These are phyloP conservation scores for Wallemia hederae DNA, from an alignment of 1,284 basidiomycete species.

Conservation along the genomic window DNA sequence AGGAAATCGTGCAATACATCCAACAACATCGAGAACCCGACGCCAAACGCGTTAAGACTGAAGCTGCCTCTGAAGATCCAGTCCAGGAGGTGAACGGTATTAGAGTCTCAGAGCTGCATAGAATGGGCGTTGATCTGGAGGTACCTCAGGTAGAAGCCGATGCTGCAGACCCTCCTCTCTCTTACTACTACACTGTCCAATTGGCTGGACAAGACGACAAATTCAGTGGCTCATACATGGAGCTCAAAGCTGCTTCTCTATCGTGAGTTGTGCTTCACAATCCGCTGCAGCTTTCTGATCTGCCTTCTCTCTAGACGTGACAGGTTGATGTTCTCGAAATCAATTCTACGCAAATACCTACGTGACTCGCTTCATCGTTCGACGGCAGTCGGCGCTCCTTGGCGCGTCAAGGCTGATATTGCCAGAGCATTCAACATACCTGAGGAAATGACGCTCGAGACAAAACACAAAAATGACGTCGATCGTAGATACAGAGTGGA, in stretches of 20 bases:
- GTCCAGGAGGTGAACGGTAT: background rate
- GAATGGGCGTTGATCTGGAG: background rate
- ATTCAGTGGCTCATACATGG: background rate
- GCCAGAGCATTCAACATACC: background rate
- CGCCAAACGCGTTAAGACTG: background rate
- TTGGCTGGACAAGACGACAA: background rate
- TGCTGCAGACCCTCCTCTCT: background rate
- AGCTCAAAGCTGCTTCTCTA: background rate
- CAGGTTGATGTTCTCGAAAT: background rate
- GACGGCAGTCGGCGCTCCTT: background rate
- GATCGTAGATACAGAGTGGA: background rate
- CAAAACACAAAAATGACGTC: background rate
- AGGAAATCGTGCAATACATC: background rate
- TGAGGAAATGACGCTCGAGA: background rate
- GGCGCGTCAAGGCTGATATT: background rate
- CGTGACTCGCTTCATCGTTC: background rate
- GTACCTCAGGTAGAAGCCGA: background rate
- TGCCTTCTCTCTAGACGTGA: background rate
- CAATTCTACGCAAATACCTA: background rate
- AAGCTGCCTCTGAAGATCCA: background rate
- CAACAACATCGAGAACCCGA: background rate
- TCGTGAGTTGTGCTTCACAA: background rate
- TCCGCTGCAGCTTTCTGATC: too few species aligned
- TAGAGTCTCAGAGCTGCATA: background rate
- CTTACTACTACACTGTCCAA: background rate